Base-by-base conservation (phyloP, 1,139 yeast genomes). In the Saccharomyces hybrid region DNA sequence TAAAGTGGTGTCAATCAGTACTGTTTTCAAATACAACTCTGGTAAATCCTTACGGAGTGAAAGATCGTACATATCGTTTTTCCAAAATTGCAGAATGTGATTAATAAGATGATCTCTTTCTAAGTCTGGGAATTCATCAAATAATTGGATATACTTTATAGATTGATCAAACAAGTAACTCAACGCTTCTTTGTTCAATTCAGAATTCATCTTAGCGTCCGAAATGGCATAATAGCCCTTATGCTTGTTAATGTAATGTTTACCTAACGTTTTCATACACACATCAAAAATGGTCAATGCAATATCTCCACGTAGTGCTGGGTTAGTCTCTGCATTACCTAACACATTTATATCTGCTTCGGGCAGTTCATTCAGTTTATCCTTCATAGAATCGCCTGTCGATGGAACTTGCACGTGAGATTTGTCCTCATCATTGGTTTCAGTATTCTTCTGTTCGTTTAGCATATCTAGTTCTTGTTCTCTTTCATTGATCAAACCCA, bases 221-320 rank as follows among this genome's bases (percentile, higher is more conserved):
- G 64, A 55, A 9, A 60, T 60, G 11, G 66, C 64, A 54, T 64
- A 66, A 51, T 64, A 69, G 3, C 72, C 72, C 48, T 61, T 65
- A 50, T 68, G 70, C 48, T 67, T 70, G 24, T 67, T 64, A 44
- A 65, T 55, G 52, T 61, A 66, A 49, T 60, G 49, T 47, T 67
- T 63, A 12, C 66, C 65, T 14, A 85, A 66, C 4, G 82, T 76
- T 29, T 81, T 78, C 55, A 86, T 73, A 49, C 87, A 84, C 48
- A 87, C 78, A 68, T 90, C 96, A 66, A 81, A 90, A 24, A 90
- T 81, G 0, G 95, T 82, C 62, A 90, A 76, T 2, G 95, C 95
- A 54, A 91, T 83, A 67, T 90, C 96, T 56, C 98, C 97, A 64
- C 83, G 83, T 62, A 91, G 76, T 0, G 96, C 97, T 7, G 97